phyloP scores from a whole-genome alignment of 1,284 basidiomycete species.

The Leccinum subrobustum region DNA sequence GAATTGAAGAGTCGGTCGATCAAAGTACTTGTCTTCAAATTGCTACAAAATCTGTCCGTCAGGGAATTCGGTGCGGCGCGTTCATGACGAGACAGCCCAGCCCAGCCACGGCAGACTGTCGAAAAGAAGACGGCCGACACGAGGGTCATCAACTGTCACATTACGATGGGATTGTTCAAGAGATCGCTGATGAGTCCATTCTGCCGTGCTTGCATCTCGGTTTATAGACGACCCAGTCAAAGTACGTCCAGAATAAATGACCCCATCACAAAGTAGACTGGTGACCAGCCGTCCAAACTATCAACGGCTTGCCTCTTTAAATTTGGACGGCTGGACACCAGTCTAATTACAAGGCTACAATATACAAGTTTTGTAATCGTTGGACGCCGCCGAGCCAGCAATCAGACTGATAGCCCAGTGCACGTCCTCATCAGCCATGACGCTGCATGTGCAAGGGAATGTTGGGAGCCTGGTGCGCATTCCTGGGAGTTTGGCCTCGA shows the following conservation, averaged over 20 bases:
- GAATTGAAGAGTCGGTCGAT: background rate
- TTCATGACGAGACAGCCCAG: conserved; percentile 48
- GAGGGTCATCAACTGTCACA: conserved; percentile 78
- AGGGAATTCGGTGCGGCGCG: background rate
- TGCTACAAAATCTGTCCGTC: background rate
- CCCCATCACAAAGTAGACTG: conserved; percentile 19
- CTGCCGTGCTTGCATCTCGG: conserved; percentile 80
- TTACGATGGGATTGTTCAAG: conserved; percentile 68
- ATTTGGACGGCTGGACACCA: no score
- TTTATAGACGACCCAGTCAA: conserved; percentile 74
- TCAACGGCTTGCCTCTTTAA: no score
- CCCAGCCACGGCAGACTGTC: conserved; percentile 63
- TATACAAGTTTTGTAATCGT: background rate
- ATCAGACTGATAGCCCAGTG: background rate
- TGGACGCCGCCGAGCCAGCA: background rate
- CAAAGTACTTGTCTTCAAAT: background rate
- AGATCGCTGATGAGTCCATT: conserved; percentile 80
- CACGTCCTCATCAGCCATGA: background rate
- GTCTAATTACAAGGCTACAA: background rate
- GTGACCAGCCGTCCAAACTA: no score
- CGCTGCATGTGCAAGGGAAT: background rate
- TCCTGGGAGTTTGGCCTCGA: background rate
- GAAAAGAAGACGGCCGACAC: conserved; percentile 72
- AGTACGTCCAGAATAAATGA: conserved; percentile 75
- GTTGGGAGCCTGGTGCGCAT: background rate